phyloP scores from a whole-genome alignment of 371 early-diverging fungal genomes.

The Mortierella sp. region DNA sequence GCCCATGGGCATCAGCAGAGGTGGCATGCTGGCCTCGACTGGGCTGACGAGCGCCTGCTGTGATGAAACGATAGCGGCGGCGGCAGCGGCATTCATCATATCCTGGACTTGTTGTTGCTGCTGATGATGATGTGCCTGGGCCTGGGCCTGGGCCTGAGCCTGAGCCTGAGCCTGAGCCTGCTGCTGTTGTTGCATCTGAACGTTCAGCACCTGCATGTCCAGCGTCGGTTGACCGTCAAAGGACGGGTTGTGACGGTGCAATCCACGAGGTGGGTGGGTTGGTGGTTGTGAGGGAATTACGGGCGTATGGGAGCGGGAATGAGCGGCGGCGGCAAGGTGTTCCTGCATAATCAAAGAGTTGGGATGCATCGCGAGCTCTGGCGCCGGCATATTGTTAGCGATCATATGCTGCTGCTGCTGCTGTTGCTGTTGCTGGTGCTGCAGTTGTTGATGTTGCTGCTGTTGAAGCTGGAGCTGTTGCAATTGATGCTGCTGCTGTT shows the following conservation, averaged over 20 bases:
- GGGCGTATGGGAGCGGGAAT: slow-evolving; percentile 46
- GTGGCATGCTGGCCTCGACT: slow-evolving; percentile 22
- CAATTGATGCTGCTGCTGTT: slow-evolving; percentile 6
- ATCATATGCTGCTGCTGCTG: slow-evolving; percentile 42
- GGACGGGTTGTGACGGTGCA: slow-evolving; percentile 43
- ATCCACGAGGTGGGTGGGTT: slow-evolving; percentile 12
- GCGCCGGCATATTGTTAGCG: neutral
- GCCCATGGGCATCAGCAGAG: slow-evolving; percentile 31
- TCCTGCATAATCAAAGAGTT: slow-evolving; percentile 45
- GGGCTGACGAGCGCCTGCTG: slow-evolving; percentile 44
- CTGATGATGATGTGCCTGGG: slow-evolving; percentile 25
- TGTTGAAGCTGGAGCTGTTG: slow-evolving; percentile 7
- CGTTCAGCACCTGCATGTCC: slow-evolving; percentile 30
- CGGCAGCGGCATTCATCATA: slow-evolving; percentile 35
- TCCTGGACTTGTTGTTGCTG: slow-evolving; percentile 48
- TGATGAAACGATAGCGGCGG: slow-evolving; percentile 27
- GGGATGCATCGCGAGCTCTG: slow-evolving; percentile 23
- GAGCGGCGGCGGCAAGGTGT: slow-evolving; percentile 40
- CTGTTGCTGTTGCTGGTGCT: slow-evolving; percentile 29
- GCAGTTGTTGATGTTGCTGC: slow-evolving; percentile 20
- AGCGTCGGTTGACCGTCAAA: slow-evolving; percentile 42
- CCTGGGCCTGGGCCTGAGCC: neutral
- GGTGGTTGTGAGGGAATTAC: slow-evolving; percentile 48
- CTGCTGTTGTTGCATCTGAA: slow-evolving; percentile 40
- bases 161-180: slow-evolving; percentile 15